These are phyloP conservation scores for Prunus campanulata DNA, from an alignment of 306 rosid genomes.

Conservation along the genomic window DNA sequence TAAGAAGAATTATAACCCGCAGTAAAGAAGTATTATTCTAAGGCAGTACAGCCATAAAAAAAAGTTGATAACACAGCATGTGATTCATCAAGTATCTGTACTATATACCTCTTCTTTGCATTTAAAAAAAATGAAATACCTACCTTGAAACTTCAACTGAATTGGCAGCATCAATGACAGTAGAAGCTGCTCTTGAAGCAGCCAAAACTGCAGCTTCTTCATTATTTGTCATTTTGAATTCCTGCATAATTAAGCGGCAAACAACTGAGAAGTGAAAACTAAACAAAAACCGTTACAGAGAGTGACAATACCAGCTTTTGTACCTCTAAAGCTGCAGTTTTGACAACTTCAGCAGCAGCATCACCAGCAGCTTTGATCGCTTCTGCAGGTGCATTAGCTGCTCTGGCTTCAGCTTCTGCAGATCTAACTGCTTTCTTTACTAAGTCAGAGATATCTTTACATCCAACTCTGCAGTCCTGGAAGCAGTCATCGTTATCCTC, in stretches of 20 bases:
- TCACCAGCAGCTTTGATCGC: constrained; percentile 95
- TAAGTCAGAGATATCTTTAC: constrained; percentile 64
- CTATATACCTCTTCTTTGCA: neutral
- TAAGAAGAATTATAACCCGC: constrained; percentile 5
- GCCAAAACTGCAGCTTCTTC: constrained; percentile 88
- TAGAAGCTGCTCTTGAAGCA: constrained; percentile 84
- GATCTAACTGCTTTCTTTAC: constrained; percentile 85
- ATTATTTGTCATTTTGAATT: constrained; percentile 52
- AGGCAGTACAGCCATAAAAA: neutral
- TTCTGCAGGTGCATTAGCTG: constrained; percentile 91
- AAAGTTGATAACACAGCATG: neutral
- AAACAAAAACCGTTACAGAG: neutral
- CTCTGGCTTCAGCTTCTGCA: constrained; percentile 92
- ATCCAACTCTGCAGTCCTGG: constrained; percentile 76
- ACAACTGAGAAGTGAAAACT: constrained; percentile 13
- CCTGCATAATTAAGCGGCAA: constrained; percentile 48
- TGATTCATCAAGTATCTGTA: constrained; percentile 11
- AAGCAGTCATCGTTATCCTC: constrained; percentile 81
- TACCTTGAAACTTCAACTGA: constrained; percentile 88
- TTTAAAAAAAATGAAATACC: constrained; percentile 17
- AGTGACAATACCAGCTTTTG: neutral
- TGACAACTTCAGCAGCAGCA: constrained; percentile 95
- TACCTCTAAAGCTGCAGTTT: constrained; percentile 94
- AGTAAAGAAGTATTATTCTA: neutral
- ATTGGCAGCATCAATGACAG: constrained; percentile 89